phyloP scores from a whole-genome alignment of 2,329 filamentous ascomycete species.

The Trichoderma semiorbis region DNA sequence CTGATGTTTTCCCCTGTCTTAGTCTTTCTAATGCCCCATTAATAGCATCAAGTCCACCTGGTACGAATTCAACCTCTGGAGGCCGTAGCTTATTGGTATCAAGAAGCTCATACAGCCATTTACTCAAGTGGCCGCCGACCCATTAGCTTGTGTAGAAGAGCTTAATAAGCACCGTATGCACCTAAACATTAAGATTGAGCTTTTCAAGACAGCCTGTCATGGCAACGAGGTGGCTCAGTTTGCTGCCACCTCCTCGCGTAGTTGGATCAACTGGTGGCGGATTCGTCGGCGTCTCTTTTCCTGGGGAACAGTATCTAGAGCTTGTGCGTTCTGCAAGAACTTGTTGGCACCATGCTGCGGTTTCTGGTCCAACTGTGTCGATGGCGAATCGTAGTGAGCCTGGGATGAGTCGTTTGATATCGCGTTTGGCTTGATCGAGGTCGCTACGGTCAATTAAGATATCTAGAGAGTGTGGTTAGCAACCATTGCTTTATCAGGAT shows the following conservation, averaged over 20 bases:
- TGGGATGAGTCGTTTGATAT: slow-evolving; percentile 6
- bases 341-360: slow-evolving; percentile 12
- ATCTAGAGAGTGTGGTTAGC: background rate
- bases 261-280: background rate
- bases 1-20: slow-evolving; percentile 1
- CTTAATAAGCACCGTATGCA: slow-evolving; percentile 10
- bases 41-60: slow-evolving; percentile 3
- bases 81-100: background rate
- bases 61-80: background rate
- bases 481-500: background rate
- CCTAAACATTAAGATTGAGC: background rate
- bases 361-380: slow-evolving; percentile 3
- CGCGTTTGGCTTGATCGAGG: slow-evolving; percentile 13
- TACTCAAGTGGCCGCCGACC: slow-evolving; percentile 9
- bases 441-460: background rate
- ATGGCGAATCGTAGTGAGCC: slow-evolving; percentile 12
- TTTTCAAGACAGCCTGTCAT: background rate
- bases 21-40: slow-evolving; percentile 6
- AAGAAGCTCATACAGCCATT: slow-evolving; percentile 15
- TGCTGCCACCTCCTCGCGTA: slow-evolving; percentile 12
- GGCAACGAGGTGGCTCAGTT: slow-evolving; percentile 13
- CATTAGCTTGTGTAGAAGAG: slow-evolving; percentile 13
- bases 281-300: slow-evolving; percentile 11
- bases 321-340: slow-evolving; percentile 15
- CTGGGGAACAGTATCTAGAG: slow-evolving; percentile 12